Evolutionary conservation across 2,329 filamentous ascomycete genomes (phyloP).

Genomic region (Neofusicoccum ribis): DNA sequence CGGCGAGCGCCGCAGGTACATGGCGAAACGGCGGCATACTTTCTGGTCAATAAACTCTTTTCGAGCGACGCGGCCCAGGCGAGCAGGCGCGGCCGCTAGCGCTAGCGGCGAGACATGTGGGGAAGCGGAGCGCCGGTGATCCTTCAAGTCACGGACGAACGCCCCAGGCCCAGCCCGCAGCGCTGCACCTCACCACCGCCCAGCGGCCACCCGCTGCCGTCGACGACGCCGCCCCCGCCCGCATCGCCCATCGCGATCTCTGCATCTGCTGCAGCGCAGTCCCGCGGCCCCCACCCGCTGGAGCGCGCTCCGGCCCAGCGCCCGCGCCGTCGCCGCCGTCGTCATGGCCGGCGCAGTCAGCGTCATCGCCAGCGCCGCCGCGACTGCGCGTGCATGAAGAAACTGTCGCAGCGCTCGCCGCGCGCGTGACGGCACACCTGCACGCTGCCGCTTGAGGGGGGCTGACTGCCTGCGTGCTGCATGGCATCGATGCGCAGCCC

Average conservation of each 20-base stretch:
- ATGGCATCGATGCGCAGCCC: constrained; percentile 11
- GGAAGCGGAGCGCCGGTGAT: background rate
- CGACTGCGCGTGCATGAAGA: constrained; percentile 2
- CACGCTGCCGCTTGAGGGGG: constrained; percentile 14
- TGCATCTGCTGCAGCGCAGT: too few relatives aligned
- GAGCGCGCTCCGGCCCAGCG: background rate
- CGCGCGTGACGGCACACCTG: constrained; percentile 9
- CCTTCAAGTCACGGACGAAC: background rate
- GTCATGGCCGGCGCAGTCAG: constrained; percentile 8
- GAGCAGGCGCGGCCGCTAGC: background rate
- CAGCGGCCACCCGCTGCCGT: background rate
- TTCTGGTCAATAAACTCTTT: background rate
- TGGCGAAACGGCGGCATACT: background rate
- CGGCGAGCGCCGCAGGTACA: background rate
- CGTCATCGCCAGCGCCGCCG: background rate
- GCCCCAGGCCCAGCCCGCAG: background rate
- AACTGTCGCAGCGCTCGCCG: background rate
- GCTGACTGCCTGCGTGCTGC: constrained; percentile 17
- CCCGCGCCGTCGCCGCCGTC: background rate
- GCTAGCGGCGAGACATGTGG: constrained; percentile 3
- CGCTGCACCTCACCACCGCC: background rate
- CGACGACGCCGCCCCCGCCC: background rate
- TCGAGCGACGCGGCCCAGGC: background rate
- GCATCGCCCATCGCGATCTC: background rate
- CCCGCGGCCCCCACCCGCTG: background rate